phyloP scores from a whole-genome alignment of 176 grass and related monocot genomes.

The Ananas comosus region DNA sequence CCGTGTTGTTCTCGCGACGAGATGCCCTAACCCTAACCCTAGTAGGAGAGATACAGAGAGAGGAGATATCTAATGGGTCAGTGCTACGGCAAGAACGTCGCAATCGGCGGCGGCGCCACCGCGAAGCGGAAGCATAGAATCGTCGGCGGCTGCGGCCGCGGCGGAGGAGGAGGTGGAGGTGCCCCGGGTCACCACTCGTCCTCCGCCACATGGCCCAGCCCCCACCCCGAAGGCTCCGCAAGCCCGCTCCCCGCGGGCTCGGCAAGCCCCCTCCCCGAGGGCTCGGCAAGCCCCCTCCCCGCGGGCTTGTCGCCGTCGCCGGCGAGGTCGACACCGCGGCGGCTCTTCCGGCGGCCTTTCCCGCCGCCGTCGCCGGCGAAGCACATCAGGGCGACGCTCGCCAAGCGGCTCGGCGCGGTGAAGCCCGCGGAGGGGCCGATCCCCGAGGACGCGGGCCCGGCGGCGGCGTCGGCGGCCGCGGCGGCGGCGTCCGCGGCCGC shows the following conservation, averaged over 20 bases:
- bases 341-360: slow-evolving; percentile 82
- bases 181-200: slow-evolving; percentile 35
- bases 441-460: slow-evolving; percentile 21
- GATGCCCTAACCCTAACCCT: too few relatives aligned
- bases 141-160: not conserved
- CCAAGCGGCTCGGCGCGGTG: slow-evolving; percentile 22
- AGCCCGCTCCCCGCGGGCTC: slow-evolving; percentile 23
- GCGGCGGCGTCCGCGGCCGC: slow-evolving; percentile 7
- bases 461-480: not conserved
- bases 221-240: too few relatives aligned
- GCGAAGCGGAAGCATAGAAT: not conserved
- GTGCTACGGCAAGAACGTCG: slow-evolving; percentile 76
- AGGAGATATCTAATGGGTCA: slow-evolving; percentile 45
- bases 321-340: slow-evolving; percentile 52
- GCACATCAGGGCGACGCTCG: slow-evolving; percentile 90
- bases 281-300: slow-evolving; percentile 49
- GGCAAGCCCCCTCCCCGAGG: not conserved
- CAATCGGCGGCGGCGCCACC: slow-evolving; percentile 24
- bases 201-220: slow-evolving; percentile 18
- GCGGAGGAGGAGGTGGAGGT: slow-evolving; percentile 19
- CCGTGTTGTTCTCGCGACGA: too few relatives aligned
- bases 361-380: slow-evolving; percentile 88
- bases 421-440: slow-evolving; percentile 31
- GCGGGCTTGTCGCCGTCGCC: slow-evolving; percentile 78
- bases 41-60: too few relatives aligned